phyloP scores from a whole-genome alignment of 1,284 basidiomycete species.

The Pseudozyma sp. region DNA sequence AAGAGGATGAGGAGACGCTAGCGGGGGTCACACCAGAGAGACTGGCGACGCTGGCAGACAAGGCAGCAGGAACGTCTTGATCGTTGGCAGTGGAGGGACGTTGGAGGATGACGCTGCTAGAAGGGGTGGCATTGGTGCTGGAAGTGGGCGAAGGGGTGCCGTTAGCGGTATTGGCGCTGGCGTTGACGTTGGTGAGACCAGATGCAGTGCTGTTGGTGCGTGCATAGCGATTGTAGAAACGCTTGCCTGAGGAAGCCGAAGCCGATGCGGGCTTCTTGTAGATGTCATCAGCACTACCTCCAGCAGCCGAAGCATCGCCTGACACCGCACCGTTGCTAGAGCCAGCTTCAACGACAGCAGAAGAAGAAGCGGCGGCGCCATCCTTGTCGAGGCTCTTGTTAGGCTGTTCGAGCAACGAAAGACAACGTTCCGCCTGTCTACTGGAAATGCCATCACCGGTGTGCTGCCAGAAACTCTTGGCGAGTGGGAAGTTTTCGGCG shows the following conservation, averaged over 20 bases:
- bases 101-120: constrained; percentile 38
- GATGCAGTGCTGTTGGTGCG: constrained; percentile 44
- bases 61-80: constrained; percentile 13
- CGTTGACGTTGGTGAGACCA: constrained; percentile 1
- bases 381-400: constrained; percentile 30
- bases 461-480: constrained; percentile 97
- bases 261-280: constrained; percentile 33
- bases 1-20: constrained; percentile 1
- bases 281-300: constrained; percentile 19
- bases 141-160: constrained; percentile 32
- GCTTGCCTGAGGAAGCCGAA: constrained; percentile 30
- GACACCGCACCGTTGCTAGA: not conserved
- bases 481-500: constrained; percentile 76
- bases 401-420: constrained; percentile 69
- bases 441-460: constrained; percentile 90
- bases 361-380: not conserved
- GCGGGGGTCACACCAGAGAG: constrained; percentile 30
- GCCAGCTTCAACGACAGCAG: not conserved
- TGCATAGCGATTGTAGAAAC: constrained; percentile 53
- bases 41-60: constrained; percentile 26
- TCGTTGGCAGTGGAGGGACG: constrained; percentile 22
- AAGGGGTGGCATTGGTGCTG: constrained; percentile 28
- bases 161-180: constrained; percentile 3
- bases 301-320: too few relatives aligned
- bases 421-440: constrained; percentile 84